Conservation (phyloP, 805 yeast species). For the Yueomyces sinensis region DNA sequence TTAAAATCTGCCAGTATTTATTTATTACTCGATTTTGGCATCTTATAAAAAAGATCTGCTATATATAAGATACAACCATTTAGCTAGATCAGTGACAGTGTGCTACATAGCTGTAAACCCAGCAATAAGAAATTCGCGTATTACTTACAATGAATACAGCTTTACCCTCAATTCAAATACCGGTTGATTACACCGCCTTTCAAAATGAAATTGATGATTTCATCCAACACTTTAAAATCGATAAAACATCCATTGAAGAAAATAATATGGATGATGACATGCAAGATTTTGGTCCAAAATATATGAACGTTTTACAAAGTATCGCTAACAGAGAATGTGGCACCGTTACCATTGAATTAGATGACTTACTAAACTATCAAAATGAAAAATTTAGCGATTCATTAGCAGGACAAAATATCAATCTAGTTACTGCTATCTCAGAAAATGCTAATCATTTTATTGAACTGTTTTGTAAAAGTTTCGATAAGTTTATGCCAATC, state of each 20-base stretch:
- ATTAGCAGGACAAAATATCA: constrained; percentile 10
- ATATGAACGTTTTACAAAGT: constrained; percentile 57
- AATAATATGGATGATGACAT: constrained; percentile 17
- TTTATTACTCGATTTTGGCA: too few relatives aligned
- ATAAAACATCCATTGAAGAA: constrained; percentile 14
- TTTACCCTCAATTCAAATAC: constrained; percentile 53
- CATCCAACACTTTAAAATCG: constrained; percentile 47
- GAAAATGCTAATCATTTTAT: constrained; percentile 68
- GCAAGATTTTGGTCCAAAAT: constrained; percentile 47
- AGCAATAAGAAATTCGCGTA: too few relatives aligned
- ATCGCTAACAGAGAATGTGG: constrained; percentile 74
- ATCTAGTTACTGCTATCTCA: constrained; percentile 29
- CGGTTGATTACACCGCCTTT: constrained; percentile 61
- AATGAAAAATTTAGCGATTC: constrained; percentile 26
- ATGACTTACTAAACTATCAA: constrained; percentile 69
- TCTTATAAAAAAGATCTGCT: too few relatives aligned
- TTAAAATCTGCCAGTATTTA: too few relatives aligned
- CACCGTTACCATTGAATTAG: constrained; percentile 62
- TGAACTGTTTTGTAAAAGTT: constrained; percentile 60
- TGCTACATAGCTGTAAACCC: too few relatives aligned
- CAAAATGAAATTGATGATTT: constrained; percentile 48
- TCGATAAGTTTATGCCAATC: constrained; percentile 70
- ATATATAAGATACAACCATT: too few relatives aligned
- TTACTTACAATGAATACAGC: constrained; percentile 24
- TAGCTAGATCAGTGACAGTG: too few relatives aligned